Percentiles rank a stretch among this genome's conserved stretches.
Evolutionary conservation across 2,329 filamentous ascomycete species (phyloP).

Genomic region (Ophiocordyceps camponoti-leonardi): DNA sequence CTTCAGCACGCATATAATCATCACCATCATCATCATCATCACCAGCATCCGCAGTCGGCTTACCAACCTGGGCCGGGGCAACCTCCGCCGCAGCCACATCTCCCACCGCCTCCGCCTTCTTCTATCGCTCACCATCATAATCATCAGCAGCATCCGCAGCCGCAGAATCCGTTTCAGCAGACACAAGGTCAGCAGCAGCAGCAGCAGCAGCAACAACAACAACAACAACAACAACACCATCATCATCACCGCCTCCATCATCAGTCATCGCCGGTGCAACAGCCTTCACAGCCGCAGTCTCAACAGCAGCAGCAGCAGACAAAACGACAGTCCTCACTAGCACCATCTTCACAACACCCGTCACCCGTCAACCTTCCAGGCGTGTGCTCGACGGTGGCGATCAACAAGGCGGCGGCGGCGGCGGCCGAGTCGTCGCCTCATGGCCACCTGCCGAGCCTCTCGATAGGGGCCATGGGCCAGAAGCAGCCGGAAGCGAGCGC

Average conservation of each 20-base stretch:
- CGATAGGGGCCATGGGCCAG: slow-evolving; percentile 17
- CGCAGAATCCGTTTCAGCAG: too few species aligned
- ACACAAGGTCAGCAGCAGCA: too few species aligned
- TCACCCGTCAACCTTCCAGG: slow-evolving; percentile 29
- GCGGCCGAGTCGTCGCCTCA: slow-evolving; percentile 18
- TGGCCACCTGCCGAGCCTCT: slow-evolving; percentile 13
- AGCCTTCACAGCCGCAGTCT: slow-evolving; percentile 15
- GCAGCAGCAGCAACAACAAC: slow-evolving; percentile 1
- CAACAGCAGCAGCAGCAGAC: background rate
- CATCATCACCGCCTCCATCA: slow-evolving; percentile 6
- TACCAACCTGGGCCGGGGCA: slow-evolving; percentile 1
- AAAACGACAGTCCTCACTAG: background rate
- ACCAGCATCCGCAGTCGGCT: background rate
- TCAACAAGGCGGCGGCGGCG: slow-evolving; percentile 18
- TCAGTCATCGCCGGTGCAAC: slow-evolving; percentile 11
- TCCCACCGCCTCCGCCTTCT: background rate
- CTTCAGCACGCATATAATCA: slow-evolving; percentile 44
- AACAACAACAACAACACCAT: background rate
- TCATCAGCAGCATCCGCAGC: slow-evolving; percentile 1
- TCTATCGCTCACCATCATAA: background rate
- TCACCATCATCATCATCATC: slow-evolving; percentile 6
- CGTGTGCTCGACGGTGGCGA: slow-evolving; percentile 22
- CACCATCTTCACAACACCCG: background rate
- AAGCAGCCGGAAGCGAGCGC: slow-evolving; percentile 15
- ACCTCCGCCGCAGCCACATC: background rate